Base-by-base conservation (phyloP, 352 stramenopile genomes). In the Elongisporangium prolatum region DNA sequence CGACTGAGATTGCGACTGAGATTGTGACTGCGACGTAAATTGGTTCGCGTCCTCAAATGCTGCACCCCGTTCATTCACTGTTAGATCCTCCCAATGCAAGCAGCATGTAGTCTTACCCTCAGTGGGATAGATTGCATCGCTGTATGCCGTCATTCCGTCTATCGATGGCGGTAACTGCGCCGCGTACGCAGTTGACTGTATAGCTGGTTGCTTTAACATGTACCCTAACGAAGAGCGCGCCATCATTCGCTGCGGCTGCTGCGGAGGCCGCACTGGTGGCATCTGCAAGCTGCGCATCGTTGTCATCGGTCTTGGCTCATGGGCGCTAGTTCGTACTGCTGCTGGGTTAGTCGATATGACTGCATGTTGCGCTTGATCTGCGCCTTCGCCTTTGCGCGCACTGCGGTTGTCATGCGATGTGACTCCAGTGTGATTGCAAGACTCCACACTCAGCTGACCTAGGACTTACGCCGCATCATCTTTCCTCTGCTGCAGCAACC, bases 401-500 rank as follows among this genome's bases (percentile, higher is more conserved):
- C 28, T 40, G 28, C 28, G n/a, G n/a, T n/a, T n/a, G n/a, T n/a
- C n/a, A n/a, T n/a, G n/a, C n/a, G n/a, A n/a, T n/a, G n/a, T n/a
- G n/a, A n/a, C n/a, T n/a, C n/a, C n/a, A n/a, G n/a, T n/a, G n/a
- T n/a, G n/a, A 40, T 14, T 9, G 28, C 28, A 9, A 40, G 4
- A 40, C 9, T 2, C 28, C 4, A 9, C 28, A 40, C 28, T 40
- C 28, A 13, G 4, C 28, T 40, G 5, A 2, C 28, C 28, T 40
- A 9, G 8, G 28, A 40, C 28, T 40, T 40, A 40, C 28, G 8
- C 28, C 67, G 69, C 58, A 38, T 71, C 72, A 56, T 86, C 56
- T 50, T 68, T 64, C 51, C 65, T 68, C 48, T 80, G 79, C 66
- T 80, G 71, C 24, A 92, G 73, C 6, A 92, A 65, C 69, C 89